These are phyloP conservation scores for Sisymbrium irio DNA, from an alignment of 345 rosid genomes.

Conservation along the genomic window DNA sequence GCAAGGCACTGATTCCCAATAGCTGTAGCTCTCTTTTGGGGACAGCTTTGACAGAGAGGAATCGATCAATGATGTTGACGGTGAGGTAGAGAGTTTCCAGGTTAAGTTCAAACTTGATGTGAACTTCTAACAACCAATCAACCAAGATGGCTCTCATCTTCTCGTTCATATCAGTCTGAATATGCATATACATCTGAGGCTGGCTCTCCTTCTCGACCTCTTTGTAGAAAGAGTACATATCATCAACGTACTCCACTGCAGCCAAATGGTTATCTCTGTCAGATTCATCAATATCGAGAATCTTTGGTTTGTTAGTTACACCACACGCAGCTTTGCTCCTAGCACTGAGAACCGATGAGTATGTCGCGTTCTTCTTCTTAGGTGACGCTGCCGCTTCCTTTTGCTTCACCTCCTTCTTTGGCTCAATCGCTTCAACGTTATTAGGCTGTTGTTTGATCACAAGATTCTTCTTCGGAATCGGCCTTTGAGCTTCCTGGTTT, in stretches of 20 bases:
- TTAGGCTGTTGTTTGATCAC: slow-evolving; percentile 24
- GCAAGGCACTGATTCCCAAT: slow-evolving; percentile 79
- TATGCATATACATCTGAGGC: slow-evolving; percentile 60
- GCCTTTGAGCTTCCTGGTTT: slow-evolving; percentile 17
- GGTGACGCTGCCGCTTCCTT: slow-evolving; percentile 11
- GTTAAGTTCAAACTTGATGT: slow-evolving; percentile 73
- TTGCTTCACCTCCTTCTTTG: not conserved
- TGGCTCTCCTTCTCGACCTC: slow-evolving; percentile 59
- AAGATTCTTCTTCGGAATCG: slow-evolving; percentile 23
- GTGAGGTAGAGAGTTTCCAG: slow-evolving; percentile 86
- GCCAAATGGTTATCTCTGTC: slow-evolving; percentile 69
- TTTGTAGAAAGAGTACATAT: slow-evolving; percentile 78
- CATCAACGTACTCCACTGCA: slow-evolving; percentile 84
- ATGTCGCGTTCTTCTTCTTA: slow-evolving; percentile 50
- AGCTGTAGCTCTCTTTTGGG: slow-evolving; percentile 74
- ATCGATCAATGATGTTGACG: slow-evolving; percentile 73
- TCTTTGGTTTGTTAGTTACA: slow-evolving; percentile 43
- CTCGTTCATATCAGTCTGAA: slow-evolving; percentile 67
- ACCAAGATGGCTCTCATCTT: slow-evolving; percentile 85
- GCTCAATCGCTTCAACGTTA: slow-evolving; percentile 7
- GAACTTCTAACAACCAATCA: slow-evolving; percentile 90
- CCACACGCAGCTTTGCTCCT: slow-evolving; percentile 90
- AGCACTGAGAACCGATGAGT: slow-evolving; percentile 75
- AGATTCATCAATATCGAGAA: slow-evolving; percentile 59
- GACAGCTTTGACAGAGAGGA: slow-evolving; percentile 59